Base-by-base conservation (phyloP, 1,139 yeast species). In the Taphrina flavorubra region DNA sequence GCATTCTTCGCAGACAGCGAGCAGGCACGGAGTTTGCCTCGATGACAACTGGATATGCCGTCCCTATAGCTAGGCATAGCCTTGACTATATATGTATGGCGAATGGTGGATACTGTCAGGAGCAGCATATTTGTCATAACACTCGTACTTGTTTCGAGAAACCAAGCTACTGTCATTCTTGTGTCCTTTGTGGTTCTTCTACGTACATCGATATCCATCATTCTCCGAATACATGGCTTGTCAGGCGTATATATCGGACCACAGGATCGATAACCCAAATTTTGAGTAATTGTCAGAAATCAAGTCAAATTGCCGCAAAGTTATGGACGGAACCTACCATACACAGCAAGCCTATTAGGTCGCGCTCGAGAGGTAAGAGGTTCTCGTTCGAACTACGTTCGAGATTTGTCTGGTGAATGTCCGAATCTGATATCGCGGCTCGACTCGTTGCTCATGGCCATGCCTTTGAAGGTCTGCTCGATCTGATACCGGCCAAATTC, bases 401-500 rank as follows among this genome's bases (percentile, higher is more conserved):
- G 42, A 39, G 42, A 39, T 1, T 10, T 13, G 13, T 20, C 36
- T 20, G n/a, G 36, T n/a, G 10, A 11, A 63, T 63, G 67, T 46
- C 67, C 25, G 67, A 63, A 10, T 18, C 60, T 14, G 67, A 63
- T 20, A 61, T 63, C 16, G 67, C 67, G 18, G 67, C 67, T 36
- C 49, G 97, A 74, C 84, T 92, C 73, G 86, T 87, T 78, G 86
- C 88, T 65, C 96, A 91, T 76, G 89, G 97, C 20, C 83, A 87
- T 70, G 95, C 97, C 7, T 92, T 94, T 78, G 92, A 90, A 77
- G 97, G 97, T 55, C 81, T 94, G 69, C 81, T 94, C 71, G 90
- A 97, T 31, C 81, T 94, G 77, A 92, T 94, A 70, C 98, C 99
- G 8, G 96, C 97, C 10, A 91, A 92, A 76, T 91, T 89, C 76